Evolutionary conservation across 164 flowering plant species (phyloP).

Genomic region (Liriodendron chinense): DNA sequence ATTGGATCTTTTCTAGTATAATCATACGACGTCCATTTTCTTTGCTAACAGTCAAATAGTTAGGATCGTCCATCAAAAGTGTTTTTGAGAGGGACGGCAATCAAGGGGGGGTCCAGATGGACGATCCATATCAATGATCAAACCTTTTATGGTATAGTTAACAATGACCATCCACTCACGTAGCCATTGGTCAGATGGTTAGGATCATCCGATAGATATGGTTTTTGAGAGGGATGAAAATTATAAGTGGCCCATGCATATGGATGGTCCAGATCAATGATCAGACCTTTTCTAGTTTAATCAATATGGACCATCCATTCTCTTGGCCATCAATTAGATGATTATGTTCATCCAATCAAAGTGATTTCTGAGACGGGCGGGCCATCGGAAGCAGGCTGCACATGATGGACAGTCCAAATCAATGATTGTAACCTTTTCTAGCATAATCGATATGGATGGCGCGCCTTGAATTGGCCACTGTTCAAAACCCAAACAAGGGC

Average conservation of each 20-base stretch:
- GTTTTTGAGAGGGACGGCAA: neutral
- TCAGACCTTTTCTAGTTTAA: neutral
- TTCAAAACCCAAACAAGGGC: neutral
- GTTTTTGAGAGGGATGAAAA: neutral
- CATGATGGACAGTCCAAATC: neutral
- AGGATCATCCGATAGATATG: neutral
- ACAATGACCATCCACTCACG: neutral
- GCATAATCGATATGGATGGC: neutral
- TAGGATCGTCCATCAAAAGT: too few species aligned
- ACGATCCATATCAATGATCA: neutral
- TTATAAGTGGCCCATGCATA: neutral
- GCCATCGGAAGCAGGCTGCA: neutral
- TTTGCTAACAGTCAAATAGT: neutral
- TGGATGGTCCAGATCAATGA: neutral
- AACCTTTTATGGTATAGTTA: neutral
- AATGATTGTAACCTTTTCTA: neutral
- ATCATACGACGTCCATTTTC: neutral
- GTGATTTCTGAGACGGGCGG: neutral
- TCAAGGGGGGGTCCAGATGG: neutral
- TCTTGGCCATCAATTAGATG: neutral
- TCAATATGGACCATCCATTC: neutral
- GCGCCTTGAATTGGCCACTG: neutral
- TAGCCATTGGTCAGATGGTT: neutral
- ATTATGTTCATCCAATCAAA: neutral
- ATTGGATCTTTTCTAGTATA: neutral